These are phyloP conservation scores for Aureobasidium sp. DNA, from an alignment of 2,329 filamentous ascomycete species.

Conservation along the genomic window DNA sequence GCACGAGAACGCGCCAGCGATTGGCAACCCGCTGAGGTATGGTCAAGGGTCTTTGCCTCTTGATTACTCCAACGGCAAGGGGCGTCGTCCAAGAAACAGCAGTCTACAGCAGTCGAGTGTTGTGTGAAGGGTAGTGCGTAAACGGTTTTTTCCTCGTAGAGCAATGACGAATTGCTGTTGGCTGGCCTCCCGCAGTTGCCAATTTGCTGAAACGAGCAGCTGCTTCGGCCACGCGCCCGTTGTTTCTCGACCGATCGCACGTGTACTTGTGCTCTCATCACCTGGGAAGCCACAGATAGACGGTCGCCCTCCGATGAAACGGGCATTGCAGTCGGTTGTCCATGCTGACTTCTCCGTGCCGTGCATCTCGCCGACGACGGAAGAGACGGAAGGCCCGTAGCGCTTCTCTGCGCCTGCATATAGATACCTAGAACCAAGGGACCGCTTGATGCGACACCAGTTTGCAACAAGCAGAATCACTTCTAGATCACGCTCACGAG, in stretches of 20 bases:
- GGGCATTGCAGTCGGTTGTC: conserved; percentile 4
- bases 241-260: conserved; percentile 6
- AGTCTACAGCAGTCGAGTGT: background rate
- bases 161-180: conserved; percentile 14
- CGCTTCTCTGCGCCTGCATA: background rate
- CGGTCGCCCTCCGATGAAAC: background rate
- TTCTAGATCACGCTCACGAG: background rate
- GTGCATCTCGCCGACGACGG: background rate
- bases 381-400: background rate
- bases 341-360: background rate
- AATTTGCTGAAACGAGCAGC: conserved; percentile 15
- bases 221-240: conserved; percentile 16
- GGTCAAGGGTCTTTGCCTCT: conserved; percentile 8
- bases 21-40: conserved; percentile 3
- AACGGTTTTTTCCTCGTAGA: conserved; percentile 11
- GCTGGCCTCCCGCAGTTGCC: conserved; percentile 12
- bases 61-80: conserved; percentile 2
- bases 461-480: background rate
- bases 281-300: conserved; percentile 1
- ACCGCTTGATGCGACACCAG: background rate
- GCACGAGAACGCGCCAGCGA: conserved; percentile 1
- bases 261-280: conserved; percentile 7
- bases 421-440: background rate
- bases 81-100: conserved; percentile 14
- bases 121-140: background rate